Conservation (phyloP, 495 filamentous ascomycete genomes). For the Neurospora sp. region DNA sequence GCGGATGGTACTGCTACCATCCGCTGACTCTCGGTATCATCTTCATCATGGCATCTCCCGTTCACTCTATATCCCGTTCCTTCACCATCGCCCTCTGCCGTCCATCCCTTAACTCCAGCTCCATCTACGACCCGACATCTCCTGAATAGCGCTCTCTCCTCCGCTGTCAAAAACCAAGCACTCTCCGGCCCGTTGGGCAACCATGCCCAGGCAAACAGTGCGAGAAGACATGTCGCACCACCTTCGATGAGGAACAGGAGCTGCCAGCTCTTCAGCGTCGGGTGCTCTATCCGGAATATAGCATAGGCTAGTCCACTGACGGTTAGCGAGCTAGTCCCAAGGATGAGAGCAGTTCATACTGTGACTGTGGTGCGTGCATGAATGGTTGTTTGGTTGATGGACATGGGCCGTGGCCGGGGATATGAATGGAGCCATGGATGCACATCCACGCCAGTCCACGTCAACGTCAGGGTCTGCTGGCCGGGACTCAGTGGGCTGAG, state of each 20-base stretch:
- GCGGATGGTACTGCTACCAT: conserved; percentile 10
- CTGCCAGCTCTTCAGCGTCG: conserved; percentile 39
- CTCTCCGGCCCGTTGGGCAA: conserved; percentile 37
- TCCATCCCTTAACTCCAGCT: conserved; percentile 4
- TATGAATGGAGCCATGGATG: not conserved
- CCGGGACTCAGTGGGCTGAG: not conserved
- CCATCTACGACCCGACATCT: not conserved
- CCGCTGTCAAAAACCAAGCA: conserved; percentile 43
- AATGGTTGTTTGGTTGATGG: not conserved
- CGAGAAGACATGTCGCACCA: conserved; percentile 34
- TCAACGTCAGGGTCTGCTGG: not conserved
- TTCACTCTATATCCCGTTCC: not conserved
- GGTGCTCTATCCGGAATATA: conserved; percentile 17
- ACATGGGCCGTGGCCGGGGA: not conserved
- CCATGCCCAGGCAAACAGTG: conserved; percentile 38
- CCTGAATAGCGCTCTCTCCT: conserved; percentile 21
- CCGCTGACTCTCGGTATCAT: conserved; percentile 13
- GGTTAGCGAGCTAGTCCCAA: not conserved
- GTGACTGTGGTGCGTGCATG: not conserved
- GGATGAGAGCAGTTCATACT: not conserved
- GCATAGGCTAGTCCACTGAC: conserved; percentile 12
- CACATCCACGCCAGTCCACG: not conserved
- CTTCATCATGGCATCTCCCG: not conserved
- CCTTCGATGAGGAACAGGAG: conserved; percentile 50
- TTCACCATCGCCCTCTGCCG: not conserved